A percentile compares a stretch with the other conserved stretches of the same genome.
Evolutionary conservation across 257 asterid genomes (phyloP).

Genomic region (Asclepias syriaca): DNA sequence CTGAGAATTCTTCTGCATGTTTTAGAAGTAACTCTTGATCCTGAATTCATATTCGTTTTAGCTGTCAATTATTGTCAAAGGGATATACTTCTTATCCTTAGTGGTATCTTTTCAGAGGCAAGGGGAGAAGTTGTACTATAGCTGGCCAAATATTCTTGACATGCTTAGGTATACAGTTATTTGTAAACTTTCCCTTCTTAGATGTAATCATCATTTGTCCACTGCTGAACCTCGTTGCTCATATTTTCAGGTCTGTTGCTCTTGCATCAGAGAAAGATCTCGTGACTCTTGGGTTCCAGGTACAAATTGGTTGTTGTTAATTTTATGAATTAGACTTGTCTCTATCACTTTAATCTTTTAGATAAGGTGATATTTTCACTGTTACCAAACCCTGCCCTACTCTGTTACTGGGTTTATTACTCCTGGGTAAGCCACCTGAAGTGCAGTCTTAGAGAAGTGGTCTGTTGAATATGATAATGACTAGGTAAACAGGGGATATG

Average conservation of each 20-base stretch:
- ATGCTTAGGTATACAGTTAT: slow-evolving; percentile 55
- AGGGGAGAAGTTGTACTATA: slow-evolving; percentile 85
- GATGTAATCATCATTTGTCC: slow-evolving; percentile 7
- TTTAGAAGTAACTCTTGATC: slow-evolving; percentile 57
- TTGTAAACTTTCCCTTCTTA: slow-evolving; percentile 15
- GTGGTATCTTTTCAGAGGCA: slow-evolving; percentile 60
- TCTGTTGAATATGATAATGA: neutral
- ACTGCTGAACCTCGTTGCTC: slow-evolving; percentile 17
- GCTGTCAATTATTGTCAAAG: slow-evolving; percentile 10
- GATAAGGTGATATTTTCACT: neutral
- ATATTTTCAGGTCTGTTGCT: slow-evolving; percentile 77
- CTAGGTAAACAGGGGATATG: no score
- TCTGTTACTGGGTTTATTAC: neutral
- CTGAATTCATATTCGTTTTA: slow-evolving; percentile 2
- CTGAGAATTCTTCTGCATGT: slow-evolving; percentile 92
- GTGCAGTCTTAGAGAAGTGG: neutral
- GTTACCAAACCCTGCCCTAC: neutral
- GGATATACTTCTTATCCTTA: slow-evolving; percentile 21
- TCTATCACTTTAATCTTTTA: neutral
- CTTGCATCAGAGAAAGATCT: slow-evolving; percentile 85
- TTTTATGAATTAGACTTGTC: neutral
- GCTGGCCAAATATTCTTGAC: slow-evolving; percentile 89
- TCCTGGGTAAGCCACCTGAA: no score
- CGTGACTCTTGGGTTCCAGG: slow-evolving; percentile 94
- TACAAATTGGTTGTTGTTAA: slow-evolving; percentile 24